These are phyloP conservation scores for Pichia sp. DNA, from an alignment of 1,139 yeast genomes.

Conservation along the genomic window DNA sequence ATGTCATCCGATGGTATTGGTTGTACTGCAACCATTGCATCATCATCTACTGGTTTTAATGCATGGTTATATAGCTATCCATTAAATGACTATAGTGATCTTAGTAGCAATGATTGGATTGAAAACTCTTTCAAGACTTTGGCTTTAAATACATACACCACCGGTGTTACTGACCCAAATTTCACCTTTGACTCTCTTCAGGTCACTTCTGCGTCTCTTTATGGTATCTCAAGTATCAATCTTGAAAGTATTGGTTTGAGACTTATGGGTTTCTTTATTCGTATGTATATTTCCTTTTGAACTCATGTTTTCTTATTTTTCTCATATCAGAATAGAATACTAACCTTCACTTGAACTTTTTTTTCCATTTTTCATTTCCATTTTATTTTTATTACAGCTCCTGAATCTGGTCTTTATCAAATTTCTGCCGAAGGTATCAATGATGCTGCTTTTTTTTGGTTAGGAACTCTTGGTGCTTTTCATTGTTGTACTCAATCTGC, in stretches of 20 bases:
- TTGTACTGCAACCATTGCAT: background rate
- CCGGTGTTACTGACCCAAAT: constrained; percentile 11
- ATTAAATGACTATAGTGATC: background rate
- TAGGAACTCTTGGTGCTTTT: constrained; percentile 26
- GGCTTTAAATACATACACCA: constrained; percentile 4
- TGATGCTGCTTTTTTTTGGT: constrained; percentile 23
- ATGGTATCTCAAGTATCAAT: constrained; percentile 4
- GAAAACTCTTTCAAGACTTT: constrained; percentile 3
- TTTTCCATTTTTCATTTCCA: background rate
- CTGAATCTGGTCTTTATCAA: constrained; percentile 20
- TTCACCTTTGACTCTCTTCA: background rate
- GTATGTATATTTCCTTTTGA: background rate
- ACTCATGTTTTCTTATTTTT: background rate
- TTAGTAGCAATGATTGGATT: background rate
- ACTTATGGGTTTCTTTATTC: constrained; percentile 12
- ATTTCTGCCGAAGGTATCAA: constrained; percentile 17
- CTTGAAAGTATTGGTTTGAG: constrained; percentile 8
- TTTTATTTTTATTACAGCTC: constrained; percentile 9
- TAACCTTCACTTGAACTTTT: background rate
- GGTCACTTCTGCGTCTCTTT: constrained; percentile 1
- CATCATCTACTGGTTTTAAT: background rate
- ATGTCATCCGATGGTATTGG: background rate
- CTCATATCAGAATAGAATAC: background rate
- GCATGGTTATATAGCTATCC: constrained; percentile 12
- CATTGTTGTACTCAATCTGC: constrained; percentile 22